Percentiles rank a stretch among this genome's conserved stretches.
These are phyloP conservation scores for Przewalskia tangutica DNA, from an alignment of 257 asterid species.

Conservation along the genomic window DNA sequence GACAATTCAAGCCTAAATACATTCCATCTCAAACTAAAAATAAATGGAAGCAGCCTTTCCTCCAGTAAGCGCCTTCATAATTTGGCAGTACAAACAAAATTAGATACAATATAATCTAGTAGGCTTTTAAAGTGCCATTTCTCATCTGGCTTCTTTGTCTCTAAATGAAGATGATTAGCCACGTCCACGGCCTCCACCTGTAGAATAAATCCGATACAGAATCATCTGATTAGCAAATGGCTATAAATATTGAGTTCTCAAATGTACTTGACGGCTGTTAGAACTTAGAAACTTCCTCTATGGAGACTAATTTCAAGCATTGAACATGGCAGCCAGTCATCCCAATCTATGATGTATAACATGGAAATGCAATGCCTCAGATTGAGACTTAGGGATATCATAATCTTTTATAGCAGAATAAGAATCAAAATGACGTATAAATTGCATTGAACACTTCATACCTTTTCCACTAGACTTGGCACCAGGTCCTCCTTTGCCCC, in stretches of 20 bases:
- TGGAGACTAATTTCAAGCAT: background rate
- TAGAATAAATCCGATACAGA: background rate
- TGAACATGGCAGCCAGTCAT: background rate
- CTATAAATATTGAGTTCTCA: background rate
- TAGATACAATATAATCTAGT: background rate
- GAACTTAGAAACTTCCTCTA: background rate
- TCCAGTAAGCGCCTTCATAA: background rate
- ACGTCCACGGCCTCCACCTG: constrained; percentile 43
- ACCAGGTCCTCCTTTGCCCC: constrained; percentile 39
- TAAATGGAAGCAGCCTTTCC: constrained; percentile 5
- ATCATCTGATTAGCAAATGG: background rate
- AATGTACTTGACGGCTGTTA: background rate
- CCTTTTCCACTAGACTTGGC: constrained; percentile 35
- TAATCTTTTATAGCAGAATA: background rate
- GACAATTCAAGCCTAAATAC: background rate
- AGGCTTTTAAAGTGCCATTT: constrained; percentile 17
- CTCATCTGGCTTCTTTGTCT: background rate
- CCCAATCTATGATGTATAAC: background rate
- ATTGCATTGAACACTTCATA: constrained; percentile 7
- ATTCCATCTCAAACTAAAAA: background rate
- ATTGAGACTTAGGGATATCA: background rate
- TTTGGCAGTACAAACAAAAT: background rate
- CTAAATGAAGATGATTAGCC: constrained; percentile 16
- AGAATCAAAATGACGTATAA: background rate
- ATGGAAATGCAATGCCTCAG: background rate